phyloP scores from a whole-genome alignment of 176 grass and related monocot species.

The Cenchrus fungigraminus region DNA sequence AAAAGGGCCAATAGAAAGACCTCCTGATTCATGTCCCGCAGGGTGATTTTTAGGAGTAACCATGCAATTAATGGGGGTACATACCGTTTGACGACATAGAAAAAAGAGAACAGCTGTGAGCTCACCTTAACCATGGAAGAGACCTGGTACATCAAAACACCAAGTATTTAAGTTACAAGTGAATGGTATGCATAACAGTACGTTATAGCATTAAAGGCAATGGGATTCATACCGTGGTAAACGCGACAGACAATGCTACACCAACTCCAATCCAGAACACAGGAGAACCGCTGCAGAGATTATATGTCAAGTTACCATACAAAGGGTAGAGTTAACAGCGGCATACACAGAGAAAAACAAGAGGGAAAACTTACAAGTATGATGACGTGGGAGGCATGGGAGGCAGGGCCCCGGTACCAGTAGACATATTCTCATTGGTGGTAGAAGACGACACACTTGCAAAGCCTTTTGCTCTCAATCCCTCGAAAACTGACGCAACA shows the following conservation, averaged over 20 bases:
- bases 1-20: conserved; percentile 27
- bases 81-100: conserved; percentile 40
- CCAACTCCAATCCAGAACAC: conserved; percentile 98
- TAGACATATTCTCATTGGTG: conserved; percentile 51
- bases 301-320: conserved; percentile 3
- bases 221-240: conserved; percentile 64
- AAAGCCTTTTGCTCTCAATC: conserved; percentile 58
- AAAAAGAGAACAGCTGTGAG: conserved; percentile 22
- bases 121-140: conserved; percentile 90
- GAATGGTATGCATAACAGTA: conserved; percentile 13
- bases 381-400: conserved; percentile 54
- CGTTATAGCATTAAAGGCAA: conserved; percentile 4
- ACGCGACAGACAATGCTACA: conserved; percentile 79
- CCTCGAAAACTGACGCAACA: conserved; percentile 42
- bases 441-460: conserved; percentile 76
- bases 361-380: conserved; percentile 51
- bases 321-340: neutral
- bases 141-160: conserved; percentile 60
- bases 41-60: neutral
- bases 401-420: conserved; percentile 54
- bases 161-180: conserved; percentile 37
- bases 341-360: neutral
- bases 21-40: neutral
- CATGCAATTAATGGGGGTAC: conserved; percentile 19
- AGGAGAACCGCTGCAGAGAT: conserved; percentile 77